Evolutionary conservation across 2,329 filamentous ascomycete genomes (phyloP).

Genomic region (Tolypocladium cylindrosporum): DNA sequence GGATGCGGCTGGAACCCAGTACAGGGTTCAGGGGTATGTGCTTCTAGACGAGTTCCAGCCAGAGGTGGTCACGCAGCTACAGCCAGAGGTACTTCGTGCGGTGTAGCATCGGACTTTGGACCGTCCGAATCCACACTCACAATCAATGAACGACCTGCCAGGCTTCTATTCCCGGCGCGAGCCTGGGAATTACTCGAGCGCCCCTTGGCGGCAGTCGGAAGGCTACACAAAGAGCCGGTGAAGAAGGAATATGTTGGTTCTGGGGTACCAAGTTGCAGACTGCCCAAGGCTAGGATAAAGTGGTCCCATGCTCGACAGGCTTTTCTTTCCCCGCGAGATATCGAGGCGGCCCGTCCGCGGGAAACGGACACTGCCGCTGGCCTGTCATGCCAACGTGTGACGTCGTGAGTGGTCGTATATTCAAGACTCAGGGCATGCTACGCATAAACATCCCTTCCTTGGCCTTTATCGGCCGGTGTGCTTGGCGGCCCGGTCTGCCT

Average conservation of each 20-base stretch:
- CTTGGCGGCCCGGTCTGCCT: neutral
- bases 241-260: neutral
- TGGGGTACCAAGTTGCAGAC: neutral
- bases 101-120: neutral
- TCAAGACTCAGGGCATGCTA: neutral
- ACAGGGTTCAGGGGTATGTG: neutral
- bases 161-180: neutral
- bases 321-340: neutral
- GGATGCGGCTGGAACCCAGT: neutral
- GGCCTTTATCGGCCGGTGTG: neutral
- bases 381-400: neutral
- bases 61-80: neutral
- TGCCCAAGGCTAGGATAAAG: neutral
- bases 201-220: neutral
- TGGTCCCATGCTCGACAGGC: neutral
- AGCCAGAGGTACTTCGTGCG: neutral
- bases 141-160: neutral
- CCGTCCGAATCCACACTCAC: neutral
- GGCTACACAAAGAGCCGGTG: neutral
- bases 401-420: neutral
- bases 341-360: neutral
- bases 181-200: neutral
- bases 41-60: neutral
- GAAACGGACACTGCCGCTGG: neutral
- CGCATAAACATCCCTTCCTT: no score